Evolutionary conservation across 305 asterid genomes (phyloP).

Genomic region (Plantago rigida): DNA sequence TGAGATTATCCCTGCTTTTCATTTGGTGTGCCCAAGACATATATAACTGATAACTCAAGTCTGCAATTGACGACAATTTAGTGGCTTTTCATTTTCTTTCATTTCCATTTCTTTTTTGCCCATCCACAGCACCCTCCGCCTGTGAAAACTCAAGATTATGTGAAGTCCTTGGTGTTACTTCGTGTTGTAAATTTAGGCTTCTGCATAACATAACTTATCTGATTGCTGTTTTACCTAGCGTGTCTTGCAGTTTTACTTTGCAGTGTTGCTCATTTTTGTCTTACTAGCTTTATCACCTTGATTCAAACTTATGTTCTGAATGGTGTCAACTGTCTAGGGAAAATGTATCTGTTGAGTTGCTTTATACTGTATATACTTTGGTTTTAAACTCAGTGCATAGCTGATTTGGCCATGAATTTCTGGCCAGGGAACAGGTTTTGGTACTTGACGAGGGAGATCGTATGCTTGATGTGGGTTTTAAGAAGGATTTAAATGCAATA

Average conservation of each 20-base stretch:
- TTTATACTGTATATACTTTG: not conserved
- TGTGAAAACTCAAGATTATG: not conserved
- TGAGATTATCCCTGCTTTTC: not conserved
- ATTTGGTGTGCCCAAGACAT: not conserved
- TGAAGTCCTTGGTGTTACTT: no score
- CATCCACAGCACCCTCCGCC: not conserved
- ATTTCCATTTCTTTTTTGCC: not conserved
- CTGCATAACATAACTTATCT: not conserved
- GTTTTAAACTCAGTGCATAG: not conserved
- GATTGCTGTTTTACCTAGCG: not conserved
- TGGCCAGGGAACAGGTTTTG: constrained; percentile 64
- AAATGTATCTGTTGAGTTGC: not conserved
- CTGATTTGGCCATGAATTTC: constrained; percentile 32
- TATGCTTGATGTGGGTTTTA: constrained; percentile 80
- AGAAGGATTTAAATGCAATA: constrained; percentile 71
- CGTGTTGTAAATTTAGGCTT: not conserved
- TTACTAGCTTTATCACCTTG: not conserved
- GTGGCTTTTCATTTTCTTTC: not conserved
- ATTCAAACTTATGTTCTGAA: no score
- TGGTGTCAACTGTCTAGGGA: not conserved
- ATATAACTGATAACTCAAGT: not conserved
- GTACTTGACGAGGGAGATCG: constrained; percentile 99
- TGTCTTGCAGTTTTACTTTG: not conserved
- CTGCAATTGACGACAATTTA: not conserved
- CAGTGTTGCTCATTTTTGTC: not conserved